Conservation (phyloP, 306 rosid genomes). For the Datisca glomerata region DNA sequence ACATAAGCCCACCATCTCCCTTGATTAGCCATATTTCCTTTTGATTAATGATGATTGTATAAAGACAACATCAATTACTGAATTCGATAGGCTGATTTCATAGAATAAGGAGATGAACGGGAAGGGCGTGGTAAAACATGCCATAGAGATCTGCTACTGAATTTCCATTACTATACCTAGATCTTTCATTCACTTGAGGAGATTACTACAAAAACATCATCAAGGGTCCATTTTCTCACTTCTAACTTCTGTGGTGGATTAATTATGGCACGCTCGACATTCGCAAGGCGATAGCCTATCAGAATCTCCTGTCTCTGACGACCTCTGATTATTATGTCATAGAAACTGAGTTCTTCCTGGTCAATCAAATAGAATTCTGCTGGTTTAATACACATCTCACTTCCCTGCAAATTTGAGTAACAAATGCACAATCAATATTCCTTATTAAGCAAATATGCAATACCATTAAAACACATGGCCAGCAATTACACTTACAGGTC, state of each 20-base stretch:
- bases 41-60: too few relatives aligned
- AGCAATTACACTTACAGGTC: too few relatives aligned
- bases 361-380: slow-evolving; percentile 88
- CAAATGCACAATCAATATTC: slow-evolving; percentile 2
- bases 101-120: too few relatives aligned
- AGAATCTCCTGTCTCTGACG: slow-evolving; percentile 75
- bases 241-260: slow-evolving; percentile 60
- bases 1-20: too few relatives aligned
- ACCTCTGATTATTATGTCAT: slow-evolving; percentile 79
- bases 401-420: slow-evolving; percentile 48
- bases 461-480: too few relatives aligned
- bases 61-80: too few relatives aligned
- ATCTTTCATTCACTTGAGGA: slow-evolving; percentile 18
- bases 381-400: slow-evolving; percentile 82
- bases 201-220: slow-evolving; percentile 75
- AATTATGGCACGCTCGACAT: slow-evolving; percentile 63
- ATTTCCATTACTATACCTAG: neutral
- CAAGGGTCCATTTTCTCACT: slow-evolving; percentile 74
- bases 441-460: too few relatives aligned
- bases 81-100: too few relatives aligned
- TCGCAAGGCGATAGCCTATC: slow-evolving; percentile 64
- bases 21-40: too few relatives aligned
- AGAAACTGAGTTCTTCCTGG: slow-evolving; percentile 80
- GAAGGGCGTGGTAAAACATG: too few relatives aligned
- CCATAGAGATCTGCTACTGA: too few relatives aligned